A percentile compares a stretch with the other conserved stretches of the same genome.
phyloP scores from a whole-genome alignment of 495 filamentous ascomycete genomes.

The Neurospora discreta region DNA sequence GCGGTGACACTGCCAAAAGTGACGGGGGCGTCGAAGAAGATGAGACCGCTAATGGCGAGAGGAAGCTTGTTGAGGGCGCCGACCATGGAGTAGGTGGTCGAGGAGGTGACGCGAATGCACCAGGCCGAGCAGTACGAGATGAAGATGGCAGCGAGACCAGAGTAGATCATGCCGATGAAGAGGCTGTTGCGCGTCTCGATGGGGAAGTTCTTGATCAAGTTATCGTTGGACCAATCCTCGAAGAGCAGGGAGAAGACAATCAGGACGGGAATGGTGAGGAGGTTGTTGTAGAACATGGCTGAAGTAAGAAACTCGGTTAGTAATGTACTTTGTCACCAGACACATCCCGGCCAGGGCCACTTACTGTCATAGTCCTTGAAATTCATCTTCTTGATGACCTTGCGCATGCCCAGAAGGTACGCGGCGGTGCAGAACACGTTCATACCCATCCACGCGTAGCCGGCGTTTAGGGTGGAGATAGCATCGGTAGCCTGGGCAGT shows the following conservation, averaged over 20 bases:
- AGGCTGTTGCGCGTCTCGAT: constrained; percentile 58
- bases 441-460: constrained; percentile 95
- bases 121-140: constrained; percentile 98
- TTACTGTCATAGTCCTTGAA: constrained; percentile 99
- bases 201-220: constrained; percentile 84
- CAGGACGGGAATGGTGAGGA: constrained; percentile 91
- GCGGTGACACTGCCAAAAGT: constrained; percentile 88
- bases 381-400: constrained; percentile 98
- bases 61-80: constrained; percentile 96
- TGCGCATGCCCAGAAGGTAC: constrained; percentile 89
- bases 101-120: constrained; percentile 94
- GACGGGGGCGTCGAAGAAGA: constrained; percentile 92
- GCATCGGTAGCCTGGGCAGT: constrained; percentile 53
- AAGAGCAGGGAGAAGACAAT: constrained; percentile 68
- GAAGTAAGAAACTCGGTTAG: constrained; percentile 8
- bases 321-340: background rate
- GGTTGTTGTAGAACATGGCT: constrained; percentile 99
- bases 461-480: constrained; percentile 84
- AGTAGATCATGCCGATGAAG: constrained; percentile 83
- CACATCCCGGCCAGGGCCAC: constrained; percentile 22
- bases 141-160: constrained; percentile 86
- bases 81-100: constrained; percentile 97
- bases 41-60: constrained; percentile 75
- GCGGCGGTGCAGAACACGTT: constrained; percentile 94
- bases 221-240: constrained; percentile 85